Percentiles rank a stretch among this genome's conserved stretches.
These are phyloP conservation scores for Sanghuangporus baumii DNA, from an alignment of 1,284 basidiomycete genomes.

Conservation along the genomic window DNA sequence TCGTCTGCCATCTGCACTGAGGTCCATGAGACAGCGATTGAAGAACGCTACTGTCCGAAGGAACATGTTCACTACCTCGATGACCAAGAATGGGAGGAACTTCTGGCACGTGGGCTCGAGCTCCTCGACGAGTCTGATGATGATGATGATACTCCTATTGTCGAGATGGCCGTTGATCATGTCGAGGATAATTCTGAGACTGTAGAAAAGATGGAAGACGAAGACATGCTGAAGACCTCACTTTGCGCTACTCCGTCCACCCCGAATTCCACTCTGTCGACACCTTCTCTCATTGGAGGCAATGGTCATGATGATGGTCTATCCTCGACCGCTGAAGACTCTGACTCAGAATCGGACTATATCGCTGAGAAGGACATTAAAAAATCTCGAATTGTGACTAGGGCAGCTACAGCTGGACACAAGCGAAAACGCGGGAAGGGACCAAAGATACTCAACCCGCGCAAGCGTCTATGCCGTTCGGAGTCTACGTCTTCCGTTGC, in stretches of 20 bases:
- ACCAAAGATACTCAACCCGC: not conserved
- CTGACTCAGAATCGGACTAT: slow-evolving; percentile 10
- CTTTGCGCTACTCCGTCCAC: slow-evolving; percentile 10
- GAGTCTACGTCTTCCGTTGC: slow-evolving; percentile 9
- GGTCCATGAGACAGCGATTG: slow-evolving; percentile 14
- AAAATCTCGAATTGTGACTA: not conserved
- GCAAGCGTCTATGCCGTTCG: slow-evolving; percentile 11
- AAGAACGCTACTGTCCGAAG: slow-evolving; percentile 17
- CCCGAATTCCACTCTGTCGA: slow-evolving; percentile 12
- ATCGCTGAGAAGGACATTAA: not conserved
- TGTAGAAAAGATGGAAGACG: not conserved
- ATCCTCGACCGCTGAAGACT: not conserved
- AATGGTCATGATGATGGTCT: not conserved
- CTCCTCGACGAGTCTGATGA: slow-evolving; percentile 13
- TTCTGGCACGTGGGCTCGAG: slow-evolving; percentile 6
- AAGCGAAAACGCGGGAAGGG: slow-evolving; percentile 15
- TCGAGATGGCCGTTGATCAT: not conserved
- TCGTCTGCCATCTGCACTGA: slow-evolving; percentile 14
- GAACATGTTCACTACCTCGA: slow-evolving; percentile 9
- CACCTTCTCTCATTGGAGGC: slow-evolving; percentile 13
- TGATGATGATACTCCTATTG: not conserved
- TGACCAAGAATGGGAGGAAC: slow-evolving; percentile 15
- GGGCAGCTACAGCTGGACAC: not conserved
- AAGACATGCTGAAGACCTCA: not conserved
- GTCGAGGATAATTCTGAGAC: not conserved